These are phyloP conservation scores for Colletotrichum higginsianum DNA, from an alignment of 2,329 filamentous ascomycete genomes.

Conservation along the genomic window DNA sequence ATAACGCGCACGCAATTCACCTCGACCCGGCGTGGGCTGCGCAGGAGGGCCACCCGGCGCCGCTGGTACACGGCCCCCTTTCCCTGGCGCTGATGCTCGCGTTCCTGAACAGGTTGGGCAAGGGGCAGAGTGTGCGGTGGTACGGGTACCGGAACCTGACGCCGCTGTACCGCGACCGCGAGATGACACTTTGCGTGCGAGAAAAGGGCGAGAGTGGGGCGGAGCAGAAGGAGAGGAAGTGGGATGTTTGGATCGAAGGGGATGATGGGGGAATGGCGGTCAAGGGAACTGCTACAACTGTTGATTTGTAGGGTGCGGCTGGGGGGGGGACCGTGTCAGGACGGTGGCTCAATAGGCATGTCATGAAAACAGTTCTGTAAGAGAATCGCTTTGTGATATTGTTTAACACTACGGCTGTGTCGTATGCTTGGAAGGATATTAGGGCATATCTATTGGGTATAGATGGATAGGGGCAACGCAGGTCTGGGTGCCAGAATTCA, in stretches of 20 bases:
- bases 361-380: not conserved
- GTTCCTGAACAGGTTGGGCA: slow-evolving; percentile 61
- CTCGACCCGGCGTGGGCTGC: slow-evolving; percentile 80
- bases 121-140: slow-evolving; percentile 58
- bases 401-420: no score
- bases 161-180: slow-evolving; percentile 83
- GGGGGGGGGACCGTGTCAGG: not conserved
- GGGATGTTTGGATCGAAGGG: slow-evolving; percentile 77
- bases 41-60: slow-evolving; percentile 80
- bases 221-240: slow-evolving; percentile 53
- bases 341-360: not conserved
- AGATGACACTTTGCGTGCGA: slow-evolving; percentile 78
- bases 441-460: no score
- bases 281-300: slow-evolving; percentile 62
- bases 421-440: no score
- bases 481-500: no score
- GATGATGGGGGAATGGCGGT: slow-evolving; percentile 74
- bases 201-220: slow-evolving; percentile 52
- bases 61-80: slow-evolving; percentile 91
- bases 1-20: slow-evolving; percentile 94
- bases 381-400: not conserved
- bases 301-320: not conserved
- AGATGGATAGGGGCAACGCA: no score
- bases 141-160: slow-evolving; percentile 87
- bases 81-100: slow-evolving; percentile 83